A percentile compares a stretch with the other conserved stretches of the same genome.
Evolutionary conservation across 164 flowering plant species (phyloP).

Genomic region (Brasenia schreberi): DNA sequence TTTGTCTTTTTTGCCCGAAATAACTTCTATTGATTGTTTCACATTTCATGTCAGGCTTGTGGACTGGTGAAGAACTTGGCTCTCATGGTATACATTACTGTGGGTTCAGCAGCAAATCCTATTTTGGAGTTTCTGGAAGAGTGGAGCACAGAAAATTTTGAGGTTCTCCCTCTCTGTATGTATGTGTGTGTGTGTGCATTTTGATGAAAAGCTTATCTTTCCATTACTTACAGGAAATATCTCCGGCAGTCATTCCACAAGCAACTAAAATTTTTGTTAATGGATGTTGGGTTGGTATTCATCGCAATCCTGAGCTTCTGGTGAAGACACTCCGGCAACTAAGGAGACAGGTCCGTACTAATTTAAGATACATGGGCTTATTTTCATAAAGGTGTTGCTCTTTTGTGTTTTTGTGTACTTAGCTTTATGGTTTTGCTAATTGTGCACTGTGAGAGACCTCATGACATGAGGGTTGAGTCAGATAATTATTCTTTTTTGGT

Average conservation of each 20-base stretch:
- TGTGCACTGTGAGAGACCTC: no score
- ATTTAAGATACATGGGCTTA: not conserved
- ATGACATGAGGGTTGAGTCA: no score
- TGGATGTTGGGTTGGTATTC: constrained; percentile 98
- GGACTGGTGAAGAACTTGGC: constrained; percentile 96
- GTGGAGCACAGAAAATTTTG: constrained; percentile 95
- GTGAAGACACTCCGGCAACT: constrained; percentile 71
- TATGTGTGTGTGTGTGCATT: not conserved
- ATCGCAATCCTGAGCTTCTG: constrained; percentile 91
- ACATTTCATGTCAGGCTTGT: constrained; percentile 52
- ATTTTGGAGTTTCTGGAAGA: constrained; percentile 90
- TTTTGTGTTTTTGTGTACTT: no score
- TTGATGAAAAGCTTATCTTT: not conserved
- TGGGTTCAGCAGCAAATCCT: constrained; percentile 95
- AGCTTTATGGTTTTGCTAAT: no score
- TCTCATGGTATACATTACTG: constrained; percentile 93
- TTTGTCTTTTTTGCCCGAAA: not conserved
- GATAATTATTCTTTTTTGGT: no score
- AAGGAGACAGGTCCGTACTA: constrained; percentile 59
- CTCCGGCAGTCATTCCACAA: constrained; percentile 92
- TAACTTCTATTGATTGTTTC: not conserved
- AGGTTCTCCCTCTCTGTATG: constrained; percentile 23
- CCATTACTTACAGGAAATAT: constrained; percentile 62
- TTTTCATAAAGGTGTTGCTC: no score
- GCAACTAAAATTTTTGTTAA: constrained; percentile 95